Percentiles rank a stretch among this genome's conserved stretches.
Evolutionary conservation across 1,139 yeast genomes (phyloP).

Genomic region (Yamadazyma spencermartinsiae): DNA sequence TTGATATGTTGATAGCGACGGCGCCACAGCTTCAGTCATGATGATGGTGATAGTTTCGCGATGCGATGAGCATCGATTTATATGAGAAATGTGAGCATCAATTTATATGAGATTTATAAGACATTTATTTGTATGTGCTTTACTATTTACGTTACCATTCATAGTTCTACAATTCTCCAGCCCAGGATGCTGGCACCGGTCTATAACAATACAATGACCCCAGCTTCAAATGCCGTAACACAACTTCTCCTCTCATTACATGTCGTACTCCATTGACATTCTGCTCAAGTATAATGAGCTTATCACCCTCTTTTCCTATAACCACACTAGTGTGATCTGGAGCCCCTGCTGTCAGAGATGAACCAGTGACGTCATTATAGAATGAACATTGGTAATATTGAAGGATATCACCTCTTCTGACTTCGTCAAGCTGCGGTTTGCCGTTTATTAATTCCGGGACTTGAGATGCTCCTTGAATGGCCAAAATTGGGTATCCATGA

Average conservation of each 20-base stretch:
- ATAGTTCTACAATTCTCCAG: slow-evolving; percentile 5
- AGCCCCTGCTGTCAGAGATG: slow-evolving; percentile 44
- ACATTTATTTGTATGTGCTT: not conserved
- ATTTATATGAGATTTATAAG: too few species aligned
- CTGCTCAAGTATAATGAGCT: slow-evolving; percentile 56
- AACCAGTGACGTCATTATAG: slow-evolving; percentile 27
- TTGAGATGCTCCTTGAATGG: slow-evolving; percentile 28
- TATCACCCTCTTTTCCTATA: slow-evolving; percentile 31
- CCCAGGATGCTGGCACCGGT: slow-evolving; percentile 38
- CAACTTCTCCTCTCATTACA: slow-evolving; percentile 49
- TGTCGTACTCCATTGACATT: slow-evolving; percentile 53
- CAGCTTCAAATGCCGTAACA: slow-evolving; percentile 40
- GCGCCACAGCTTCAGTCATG: slow-evolving; percentile 35
- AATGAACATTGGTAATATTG: slow-evolving; percentile 48
- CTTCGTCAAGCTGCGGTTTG: slow-evolving; percentile 31
- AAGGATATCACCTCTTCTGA: slow-evolving; percentile 44
- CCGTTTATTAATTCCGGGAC: slow-evolving; percentile 20
- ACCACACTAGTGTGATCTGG: slow-evolving; percentile 74
- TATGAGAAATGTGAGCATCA: too few species aligned
- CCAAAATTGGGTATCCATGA: slow-evolving; percentile 60
- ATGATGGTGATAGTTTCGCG: not conserved
- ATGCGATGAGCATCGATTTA: slow-evolving; percentile 1
- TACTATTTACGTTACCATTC: not conserved
- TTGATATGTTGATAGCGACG: slow-evolving; percentile 61
- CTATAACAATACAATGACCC: slow-evolving; percentile 58